phyloP scores from a whole-genome alignment of 1,139 yeast species.

The Taphrina sp. region DNA sequence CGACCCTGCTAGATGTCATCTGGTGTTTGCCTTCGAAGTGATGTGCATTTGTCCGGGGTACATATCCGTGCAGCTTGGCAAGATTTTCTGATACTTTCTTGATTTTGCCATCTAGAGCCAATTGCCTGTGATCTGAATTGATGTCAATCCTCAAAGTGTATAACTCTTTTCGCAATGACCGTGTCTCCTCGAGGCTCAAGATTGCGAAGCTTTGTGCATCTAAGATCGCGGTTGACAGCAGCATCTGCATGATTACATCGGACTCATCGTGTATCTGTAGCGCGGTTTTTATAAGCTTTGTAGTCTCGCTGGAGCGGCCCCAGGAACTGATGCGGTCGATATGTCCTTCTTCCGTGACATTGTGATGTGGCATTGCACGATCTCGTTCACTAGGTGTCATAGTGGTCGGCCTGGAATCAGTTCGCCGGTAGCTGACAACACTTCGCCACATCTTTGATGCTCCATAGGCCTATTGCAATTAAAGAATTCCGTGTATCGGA shows the following conservation, averaged over 20 bases:
- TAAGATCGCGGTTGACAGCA: constrained; percentile 19
- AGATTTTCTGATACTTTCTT: constrained; percentile 33
- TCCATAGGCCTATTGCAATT: too few relatives aligned
- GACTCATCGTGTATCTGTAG: background rate
- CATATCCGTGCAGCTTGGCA: constrained; percentile 31
- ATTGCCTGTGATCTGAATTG: constrained; percentile 28
- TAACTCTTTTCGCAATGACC: constrained; percentile 28
- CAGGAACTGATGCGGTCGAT: too few relatives aligned
- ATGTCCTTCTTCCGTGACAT: too few relatives aligned
- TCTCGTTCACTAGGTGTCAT: too few relatives aligned
- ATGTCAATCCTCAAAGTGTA: constrained; percentile 22
- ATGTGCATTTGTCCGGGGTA: constrained; percentile 29
- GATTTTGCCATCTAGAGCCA: constrained; percentile 33
- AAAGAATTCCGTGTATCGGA: too few relatives aligned
- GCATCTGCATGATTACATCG: too few relatives aligned
- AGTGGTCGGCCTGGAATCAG: too few relatives aligned
- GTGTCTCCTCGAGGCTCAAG: constrained; percentile 32
- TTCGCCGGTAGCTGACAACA: too few relatives aligned
- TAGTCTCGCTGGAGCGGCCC: constrained; percentile 3
- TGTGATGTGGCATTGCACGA: background rate
- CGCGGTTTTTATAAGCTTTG: too few relatives aligned
- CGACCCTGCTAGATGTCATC: constrained; percentile 30
- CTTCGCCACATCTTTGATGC: too few relatives aligned
- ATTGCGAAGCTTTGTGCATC: constrained; percentile 30
- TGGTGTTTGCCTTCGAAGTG: constrained; percentile 33